phyloP scores from a whole-genome alignment of 148 eudicot genomes.

The Rhododendron ovatum region DNA sequence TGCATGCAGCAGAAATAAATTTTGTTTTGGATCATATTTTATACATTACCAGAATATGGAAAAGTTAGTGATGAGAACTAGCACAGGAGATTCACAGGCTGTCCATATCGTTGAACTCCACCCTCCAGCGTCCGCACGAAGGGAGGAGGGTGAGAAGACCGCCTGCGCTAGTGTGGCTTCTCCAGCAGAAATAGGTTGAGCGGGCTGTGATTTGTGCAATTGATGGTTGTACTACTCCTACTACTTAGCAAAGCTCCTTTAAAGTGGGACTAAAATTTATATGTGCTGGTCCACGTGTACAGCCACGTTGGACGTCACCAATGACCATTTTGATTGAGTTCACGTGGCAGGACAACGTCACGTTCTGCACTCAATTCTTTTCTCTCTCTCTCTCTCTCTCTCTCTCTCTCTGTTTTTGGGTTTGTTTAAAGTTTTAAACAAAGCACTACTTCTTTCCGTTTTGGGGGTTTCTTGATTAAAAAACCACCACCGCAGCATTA shows the following conservation, averaged over 20 bases:
- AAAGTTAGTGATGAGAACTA: no score
- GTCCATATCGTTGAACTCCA: no score
- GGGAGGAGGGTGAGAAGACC: no score
- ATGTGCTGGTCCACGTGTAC: neutral
- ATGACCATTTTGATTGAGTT: neutral
- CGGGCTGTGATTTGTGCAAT: no score
- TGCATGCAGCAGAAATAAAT: no score
- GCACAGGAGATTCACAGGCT: no score
- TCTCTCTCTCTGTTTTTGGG: neutral
- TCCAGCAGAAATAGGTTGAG: no score
- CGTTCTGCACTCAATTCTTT: neutral
- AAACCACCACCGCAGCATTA: slow-evolving; percentile 8
- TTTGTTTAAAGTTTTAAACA: neutral
- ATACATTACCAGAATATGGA: no score
- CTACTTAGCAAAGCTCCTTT: neutral
- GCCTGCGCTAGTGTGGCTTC: no score
- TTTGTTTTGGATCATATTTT: no score
- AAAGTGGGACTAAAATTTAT: neutral
- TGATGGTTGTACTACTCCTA: no score
- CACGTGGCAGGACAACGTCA: neutral
- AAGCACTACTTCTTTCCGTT: neutral
- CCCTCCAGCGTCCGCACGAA: no score
- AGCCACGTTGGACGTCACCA: neutral
- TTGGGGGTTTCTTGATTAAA: neutral
- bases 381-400: neutral